Evolutionary conservation across 2,329 filamentous ascomycete genomes (phyloP), one percentile per base, ranked within the genome.

Genomic region (Pyrenophora seminiperda): DNA sequence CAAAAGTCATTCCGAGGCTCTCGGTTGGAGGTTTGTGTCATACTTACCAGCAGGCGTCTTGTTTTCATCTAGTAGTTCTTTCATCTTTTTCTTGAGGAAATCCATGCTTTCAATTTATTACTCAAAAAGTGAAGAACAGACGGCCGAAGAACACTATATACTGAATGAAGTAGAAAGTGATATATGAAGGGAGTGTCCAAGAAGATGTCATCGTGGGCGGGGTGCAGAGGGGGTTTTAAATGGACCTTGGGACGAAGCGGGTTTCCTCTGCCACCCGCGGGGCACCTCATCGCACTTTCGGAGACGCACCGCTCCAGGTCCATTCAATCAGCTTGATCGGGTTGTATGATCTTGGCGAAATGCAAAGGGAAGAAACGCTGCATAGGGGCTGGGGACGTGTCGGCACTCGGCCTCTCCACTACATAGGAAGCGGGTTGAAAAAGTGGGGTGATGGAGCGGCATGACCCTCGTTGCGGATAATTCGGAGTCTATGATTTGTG

Each of bases 21-120:
- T 49, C 11, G 36, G 30, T 14, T 32, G 5, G 7, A n/a, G 29
- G 9, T 22, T 7, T 34, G 7, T 4, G 34, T 14, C 19, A 34
- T 22, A 43, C 59, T 47, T 63, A 49, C 53, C 58, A 45, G 65
- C 58, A 67, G 30, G 71, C 53, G 74, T 63, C 55, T 63, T 58
- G 27, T 70, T 71, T 37, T 75, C 71, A 44, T 75, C 71, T 47
- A 76, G 64, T 53, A 77, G 66, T 54, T 77, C 74, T 57, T 75
- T 75, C 63, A 75, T 76, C 56, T 77, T 72, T 54, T 78, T 77
- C 63, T 76, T 76, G 57, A 77, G 70, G 54, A 78, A 77, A 45
- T 76, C 76, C 75, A 78, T 77, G 34, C 6, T 47, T 43, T 40
- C 19, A 19, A 37, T 10, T 17, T 38, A 32, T 20, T 32, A 31